These are phyloP conservation scores for Fragilariopsis cylindrus DNA, from an alignment of 108 stramenopile species.

Conservation along the genomic window DNA sequence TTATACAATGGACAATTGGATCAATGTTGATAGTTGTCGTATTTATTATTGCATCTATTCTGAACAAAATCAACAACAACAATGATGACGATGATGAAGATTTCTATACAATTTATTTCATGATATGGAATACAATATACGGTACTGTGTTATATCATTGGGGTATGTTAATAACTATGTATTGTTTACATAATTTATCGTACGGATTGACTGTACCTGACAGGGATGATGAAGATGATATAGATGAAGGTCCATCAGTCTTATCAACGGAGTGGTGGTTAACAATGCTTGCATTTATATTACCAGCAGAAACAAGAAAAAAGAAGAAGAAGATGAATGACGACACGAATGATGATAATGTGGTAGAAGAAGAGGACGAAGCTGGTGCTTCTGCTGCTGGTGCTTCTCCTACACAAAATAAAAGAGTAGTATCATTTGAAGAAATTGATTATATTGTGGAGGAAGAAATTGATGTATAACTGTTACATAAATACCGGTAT, in stretches of 20 bases:
- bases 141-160: conserved; percentile 27
- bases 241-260: neutral
- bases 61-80: neutral
- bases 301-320: neutral
- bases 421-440: too few relatives aligned
- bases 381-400: too few relatives aligned
- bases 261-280: conserved; percentile 7
- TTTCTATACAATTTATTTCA: conserved; percentile 1
- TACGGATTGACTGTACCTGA: neutral
- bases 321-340: neutral
- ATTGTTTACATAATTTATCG: conserved; percentile 22
- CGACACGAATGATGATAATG: neutral
- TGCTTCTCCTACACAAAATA: too few relatives aligned
- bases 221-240: neutral
- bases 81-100: neutral
- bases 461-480: too few relatives aligned
- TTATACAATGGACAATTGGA: conserved; percentile 23
- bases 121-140: conserved; percentile 20
- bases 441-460: too few relatives aligned
- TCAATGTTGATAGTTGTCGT: conserved; percentile 13
- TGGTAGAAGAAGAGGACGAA: too few relatives aligned
- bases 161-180: conserved; percentile 23
- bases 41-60: neutral
- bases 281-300: neutral
- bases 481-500: too few relatives aligned